Conservation (phyloP, 179 eudicot species). For the Spergularia azorica region DNA sequence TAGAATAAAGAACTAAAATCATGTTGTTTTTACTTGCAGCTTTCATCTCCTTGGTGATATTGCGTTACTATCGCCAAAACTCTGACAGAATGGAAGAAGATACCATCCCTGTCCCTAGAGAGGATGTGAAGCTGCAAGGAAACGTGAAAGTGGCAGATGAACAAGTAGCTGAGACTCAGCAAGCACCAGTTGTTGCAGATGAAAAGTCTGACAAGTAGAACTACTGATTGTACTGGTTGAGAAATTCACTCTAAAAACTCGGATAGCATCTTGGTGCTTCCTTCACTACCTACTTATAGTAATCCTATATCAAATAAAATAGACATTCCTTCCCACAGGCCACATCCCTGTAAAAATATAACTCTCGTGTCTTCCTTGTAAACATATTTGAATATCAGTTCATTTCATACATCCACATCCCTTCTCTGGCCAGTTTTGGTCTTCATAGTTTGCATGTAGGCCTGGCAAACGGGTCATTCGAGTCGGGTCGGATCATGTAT, state of each 20-base stretch:
- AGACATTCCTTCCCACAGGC: background rate
- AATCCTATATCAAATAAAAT: conserved; percentile 14
- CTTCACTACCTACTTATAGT: background rate
- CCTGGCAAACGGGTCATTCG: too few relatives aligned
- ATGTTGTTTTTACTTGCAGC: conserved; percentile 42
- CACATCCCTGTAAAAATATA: conserved; percentile 29
- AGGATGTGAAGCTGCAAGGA: conserved; percentile 32
- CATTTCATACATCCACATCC: conserved; percentile 4
- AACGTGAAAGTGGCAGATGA: conserved; percentile 29
- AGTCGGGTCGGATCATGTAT: too few relatives aligned
- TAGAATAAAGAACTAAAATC: background rate
- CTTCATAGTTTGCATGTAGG: conserved; percentile 15
- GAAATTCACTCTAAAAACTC: background rate
- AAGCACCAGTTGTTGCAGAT: conserved; percentile 43
- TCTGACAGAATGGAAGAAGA: conserved; percentile 30
- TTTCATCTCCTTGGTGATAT: conserved; percentile 65
- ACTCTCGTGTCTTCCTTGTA: conserved; percentile 12
- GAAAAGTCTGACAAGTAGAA: conserved; percentile 17
- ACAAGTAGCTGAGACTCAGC: conserved; percentile 33
- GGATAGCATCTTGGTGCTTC: background rate
- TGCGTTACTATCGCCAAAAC: conserved; percentile 56
- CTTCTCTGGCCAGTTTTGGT: conserved; percentile 20
- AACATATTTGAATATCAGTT: background rate
- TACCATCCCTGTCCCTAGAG: conserved; percentile 15
- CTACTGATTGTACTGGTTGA: background rate